Evolutionary conservation across 305 asterid genomes (phyloP).

Genomic region (Fraxinus dipetala): DNA sequence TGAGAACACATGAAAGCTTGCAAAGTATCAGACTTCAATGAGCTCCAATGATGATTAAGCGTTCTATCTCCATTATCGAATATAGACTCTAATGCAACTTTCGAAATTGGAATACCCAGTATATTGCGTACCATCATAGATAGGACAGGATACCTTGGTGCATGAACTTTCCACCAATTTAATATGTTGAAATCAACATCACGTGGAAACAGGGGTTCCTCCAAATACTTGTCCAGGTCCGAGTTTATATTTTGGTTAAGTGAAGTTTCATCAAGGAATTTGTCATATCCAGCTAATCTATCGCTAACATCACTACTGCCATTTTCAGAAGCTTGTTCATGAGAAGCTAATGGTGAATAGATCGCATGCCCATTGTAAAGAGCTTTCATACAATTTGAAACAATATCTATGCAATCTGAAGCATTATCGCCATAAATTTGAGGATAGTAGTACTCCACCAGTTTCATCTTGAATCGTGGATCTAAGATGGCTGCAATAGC

Average conservation of each 20-base stretch:
- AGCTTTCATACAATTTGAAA: constrained; percentile 79
- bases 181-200: constrained; percentile 66
- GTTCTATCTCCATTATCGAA: constrained; percentile 58
- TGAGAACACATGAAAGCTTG: constrained; percentile 85
- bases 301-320: constrained; percentile 48
- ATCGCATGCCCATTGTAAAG: constrained; percentile 74
- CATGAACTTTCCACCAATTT: constrained; percentile 95
- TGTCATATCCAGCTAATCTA: constrained; percentile 72
- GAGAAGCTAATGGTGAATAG: constrained; percentile 60
- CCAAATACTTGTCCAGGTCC: constrained; percentile 86
- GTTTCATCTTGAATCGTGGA: constrained; percentile 83
- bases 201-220: constrained; percentile 80
- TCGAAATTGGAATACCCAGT: constrained; percentile 80
- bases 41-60: constrained; percentile 51
- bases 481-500: constrained; percentile 89
- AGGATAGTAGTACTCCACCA: constrained; percentile 83
- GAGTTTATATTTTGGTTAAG: constrained; percentile 54
- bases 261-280: constrained; percentile 64
- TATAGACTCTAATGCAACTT: constrained; percentile 49
- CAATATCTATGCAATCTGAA: constrained; percentile 62
- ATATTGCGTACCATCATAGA: constrained; percentile 91
- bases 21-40: constrained; percentile 63
- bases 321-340: constrained; percentile 51
- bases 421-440: constrained; percentile 70
- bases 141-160: constrained; percentile 76